Evolutionary conservation across 495 filamentous ascomycete genomes (phyloP).

Genomic region (Talaromyces nanjingensis): DNA sequence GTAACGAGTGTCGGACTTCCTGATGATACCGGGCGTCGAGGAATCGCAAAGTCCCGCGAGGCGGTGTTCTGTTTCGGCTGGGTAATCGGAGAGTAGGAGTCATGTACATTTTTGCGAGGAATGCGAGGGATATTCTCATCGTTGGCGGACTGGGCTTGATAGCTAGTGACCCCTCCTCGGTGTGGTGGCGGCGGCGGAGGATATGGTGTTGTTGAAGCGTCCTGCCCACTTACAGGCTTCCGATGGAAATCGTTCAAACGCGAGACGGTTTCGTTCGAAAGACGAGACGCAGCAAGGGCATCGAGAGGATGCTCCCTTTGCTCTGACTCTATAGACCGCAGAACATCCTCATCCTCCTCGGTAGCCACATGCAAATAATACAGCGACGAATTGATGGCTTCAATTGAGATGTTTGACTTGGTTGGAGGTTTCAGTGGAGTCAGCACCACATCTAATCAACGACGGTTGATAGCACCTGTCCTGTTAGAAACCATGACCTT

Average conservation of each 20-base stretch:
- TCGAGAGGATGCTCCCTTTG: conserved; percentile 20
- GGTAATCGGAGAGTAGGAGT: background rate
- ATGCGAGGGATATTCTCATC: background rate
- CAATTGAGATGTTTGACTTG: conserved; percentile 73
- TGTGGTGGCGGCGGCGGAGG: conserved; percentile 14
- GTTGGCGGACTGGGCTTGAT: background rate
- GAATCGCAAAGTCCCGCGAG: background rate
- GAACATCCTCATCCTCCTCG: conserved; percentile 48
- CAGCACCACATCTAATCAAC: conserved; percentile 74
- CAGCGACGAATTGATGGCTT: conserved; percentile 79
- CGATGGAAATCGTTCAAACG: conserved; percentile 31
- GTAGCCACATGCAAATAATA: conserved; percentile 84
- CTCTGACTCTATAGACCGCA: conserved; percentile 39
- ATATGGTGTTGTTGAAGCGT: conserved; percentile 8
- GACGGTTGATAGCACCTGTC: background rate
- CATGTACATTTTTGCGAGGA: background rate
- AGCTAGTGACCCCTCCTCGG: background rate
- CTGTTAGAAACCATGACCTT: conserved; percentile 7
- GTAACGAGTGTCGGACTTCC: background rate
- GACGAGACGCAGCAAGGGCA: background rate
- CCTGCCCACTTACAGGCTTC: conserved; percentile 29
- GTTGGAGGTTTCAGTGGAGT: conserved; percentile 80
- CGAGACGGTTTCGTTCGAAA: conserved; percentile 12
- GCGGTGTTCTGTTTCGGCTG: background rate
- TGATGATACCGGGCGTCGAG: conserved; percentile 3